phyloP scores from a whole-genome alignment of 306 rosid species.

The Rubus idaeus region DNA sequence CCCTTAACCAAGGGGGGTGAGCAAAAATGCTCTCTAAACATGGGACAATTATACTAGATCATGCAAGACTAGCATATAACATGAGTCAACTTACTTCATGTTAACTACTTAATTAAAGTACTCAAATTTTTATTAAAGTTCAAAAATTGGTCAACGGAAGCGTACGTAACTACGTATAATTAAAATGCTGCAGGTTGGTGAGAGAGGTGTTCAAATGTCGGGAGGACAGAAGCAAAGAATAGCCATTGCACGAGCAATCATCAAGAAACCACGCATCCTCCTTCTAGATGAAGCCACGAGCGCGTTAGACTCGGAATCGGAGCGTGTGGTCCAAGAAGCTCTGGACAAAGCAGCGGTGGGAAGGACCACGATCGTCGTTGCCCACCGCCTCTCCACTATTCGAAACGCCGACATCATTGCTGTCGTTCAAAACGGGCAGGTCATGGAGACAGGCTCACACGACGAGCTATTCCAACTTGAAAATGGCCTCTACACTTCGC shows the following conservation, averaged over 20 bases:
- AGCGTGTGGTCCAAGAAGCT: conserved; percentile 79
- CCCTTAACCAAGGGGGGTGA: too few species aligned
- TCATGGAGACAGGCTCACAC: conserved; percentile 71
- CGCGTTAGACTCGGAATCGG: conserved; percentile 81
- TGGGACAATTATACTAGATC: too few species aligned
- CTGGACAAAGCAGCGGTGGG: conserved; percentile 69
- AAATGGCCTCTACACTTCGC: conserved; percentile 56
- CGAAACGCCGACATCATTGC: conserved; percentile 65
- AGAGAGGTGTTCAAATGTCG: conserved; percentile 83
- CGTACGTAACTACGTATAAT: too few species aligned
- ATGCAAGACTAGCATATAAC: too few species aligned
- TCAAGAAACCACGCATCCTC: conserved; percentile 64
- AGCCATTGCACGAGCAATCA: conserved; percentile 77
- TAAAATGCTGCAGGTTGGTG: conserved; percentile 59
- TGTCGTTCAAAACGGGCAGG: conserved; percentile 56
- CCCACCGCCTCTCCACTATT: conserved; percentile 78
- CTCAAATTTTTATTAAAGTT: too few species aligned
- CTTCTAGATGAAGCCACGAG: conserved; percentile 86
- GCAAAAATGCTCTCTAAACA: too few species aligned
- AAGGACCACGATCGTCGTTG: conserved; percentile 78
- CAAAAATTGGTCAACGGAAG: too few species aligned
- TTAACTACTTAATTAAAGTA: too few species aligned
- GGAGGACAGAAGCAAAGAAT: conserved; percentile 94
- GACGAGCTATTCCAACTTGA: conserved; percentile 43
- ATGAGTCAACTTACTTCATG: too few species aligned